Percentiles rank a stretch among this genome's conserved stretches.
phyloP scores from a whole-genome alignment of 306 rosid species.

The Quercus glauca region DNA sequence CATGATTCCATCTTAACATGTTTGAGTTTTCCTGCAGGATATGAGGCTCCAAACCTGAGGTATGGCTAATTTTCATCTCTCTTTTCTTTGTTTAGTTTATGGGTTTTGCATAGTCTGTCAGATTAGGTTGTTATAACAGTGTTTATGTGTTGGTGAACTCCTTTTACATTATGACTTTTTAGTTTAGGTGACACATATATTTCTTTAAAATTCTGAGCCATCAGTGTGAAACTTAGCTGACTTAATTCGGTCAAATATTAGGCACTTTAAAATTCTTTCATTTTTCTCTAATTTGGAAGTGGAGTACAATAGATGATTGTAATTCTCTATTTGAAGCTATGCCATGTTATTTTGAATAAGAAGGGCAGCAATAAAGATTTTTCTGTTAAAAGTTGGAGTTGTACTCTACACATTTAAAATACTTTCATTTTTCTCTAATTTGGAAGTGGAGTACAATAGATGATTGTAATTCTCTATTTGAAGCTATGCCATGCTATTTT shows the following conservation, averaged over 20 bases:
- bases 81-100: neutral
- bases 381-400: too few relatives aligned
- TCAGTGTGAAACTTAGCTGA: neutral
- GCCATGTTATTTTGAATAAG: neutral
- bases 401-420: neutral
- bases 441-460: too few relatives aligned
- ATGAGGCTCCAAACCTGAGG: slow-evolving; percentile 81
- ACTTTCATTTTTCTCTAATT: neutral
- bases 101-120: neutral
- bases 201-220: neutral
- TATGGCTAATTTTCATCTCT: slow-evolving; percentile 6
- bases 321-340: neutral
- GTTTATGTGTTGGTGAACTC: neutral
- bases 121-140: neutral
- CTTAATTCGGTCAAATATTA: neutral
- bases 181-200: neutral
- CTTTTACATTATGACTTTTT: neutral
- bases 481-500: neutral
- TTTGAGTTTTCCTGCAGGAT: slow-evolving; percentile 51
- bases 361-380: neutral
- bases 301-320: neutral
- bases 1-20: neutral
- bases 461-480: neutral
- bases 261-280: neutral
- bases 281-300: too few relatives aligned